phyloP scores from a whole-genome alignment of 768 basidiomycete species.

The Tremella yokohamensis region DNA sequence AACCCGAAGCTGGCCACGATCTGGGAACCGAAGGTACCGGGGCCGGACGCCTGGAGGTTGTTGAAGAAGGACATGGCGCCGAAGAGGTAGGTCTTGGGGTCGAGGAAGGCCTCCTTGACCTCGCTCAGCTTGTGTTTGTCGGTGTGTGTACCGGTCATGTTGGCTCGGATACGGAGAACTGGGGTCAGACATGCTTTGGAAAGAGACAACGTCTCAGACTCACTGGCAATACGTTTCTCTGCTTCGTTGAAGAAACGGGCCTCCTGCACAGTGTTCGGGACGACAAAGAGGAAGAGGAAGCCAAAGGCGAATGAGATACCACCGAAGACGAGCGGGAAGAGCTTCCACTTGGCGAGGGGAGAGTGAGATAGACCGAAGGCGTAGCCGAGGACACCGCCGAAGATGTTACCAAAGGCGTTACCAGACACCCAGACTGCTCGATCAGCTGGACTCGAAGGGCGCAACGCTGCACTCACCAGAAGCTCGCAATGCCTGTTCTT shows the following conservation, averaged over 20 bases:
- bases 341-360: not conserved
- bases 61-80: slow-evolving; percentile 26
- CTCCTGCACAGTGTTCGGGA: slow-evolving; percentile 3
- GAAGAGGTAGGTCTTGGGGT: slow-evolving; percentile 35
- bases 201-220: slow-evolving; percentile 3
- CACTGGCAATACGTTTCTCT: slow-evolving; percentile 27
- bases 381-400: not conserved
- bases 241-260: slow-evolving; percentile 31
- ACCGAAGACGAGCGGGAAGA: slow-evolving; percentile 2
- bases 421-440: slow-evolving; percentile 16
- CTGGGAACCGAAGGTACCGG: slow-evolving; percentile 26
- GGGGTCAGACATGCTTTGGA: not conserved
- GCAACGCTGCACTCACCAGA: slow-evolving; percentile 18
- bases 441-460: not conserved
- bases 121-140: slow-evolving; percentile 32
- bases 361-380: slow-evolving; percentile 14
- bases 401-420: slow-evolving; percentile 5
- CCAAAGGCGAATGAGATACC: slow-evolving; percentile 2
- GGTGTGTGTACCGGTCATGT: slow-evolving; percentile 35
- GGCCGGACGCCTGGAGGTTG: slow-evolving; percentile 20
- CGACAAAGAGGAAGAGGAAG: slow-evolving; percentile 1
- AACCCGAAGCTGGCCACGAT: slow-evolving; percentile 32
- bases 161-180: slow-evolving; percentile 20
- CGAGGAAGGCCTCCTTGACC: slow-evolving; percentile 31
- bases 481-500: not conserved